Base-by-base conservation (phyloP, 345 rosid species). In the Eucalyptus tenuipes region DNA sequence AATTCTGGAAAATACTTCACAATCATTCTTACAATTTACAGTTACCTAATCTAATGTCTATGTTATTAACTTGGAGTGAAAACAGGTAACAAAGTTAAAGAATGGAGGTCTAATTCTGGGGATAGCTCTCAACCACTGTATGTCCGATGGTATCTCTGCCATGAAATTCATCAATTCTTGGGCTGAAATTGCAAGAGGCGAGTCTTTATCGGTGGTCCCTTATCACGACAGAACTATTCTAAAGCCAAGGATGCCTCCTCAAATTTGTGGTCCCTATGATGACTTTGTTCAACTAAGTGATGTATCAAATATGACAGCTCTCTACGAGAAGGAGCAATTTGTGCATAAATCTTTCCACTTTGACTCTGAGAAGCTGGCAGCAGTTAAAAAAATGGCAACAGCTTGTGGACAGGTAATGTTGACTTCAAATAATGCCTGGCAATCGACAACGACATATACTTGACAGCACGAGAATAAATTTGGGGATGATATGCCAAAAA, bases 71-170 rank as follows among this genome's bases (percentile, higher is more conserved):
- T 84, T 95, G 50, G 86, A 8, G 52, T 45, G n/a, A 49, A 49
- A 45, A 49, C 95, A 95, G 86, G 88, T 95, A 48, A 94, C 97
- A 22, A 90, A 89, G 55, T 93, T 94, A 85, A 71, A 91, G 33
- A 94, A 96, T 53, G 97, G 97, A 17, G 96, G 97, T 37, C 86
- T 95, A 88, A 91, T 94, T 9, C 81, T 95, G 86, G 96, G 93
- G 45, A 93, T 95, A 90, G 93, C 94, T 45, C 91, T 95, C 31
- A 91, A 95, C 75, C 97, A 95, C 88, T 90, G 95, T 2, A 82
- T 93, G 3, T 93, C 94, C 79, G 97, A 95, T 90, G 97, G 97
- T 50, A 93, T 89, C 88, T 95, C 96, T 16, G 95, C 95, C 42
- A 89, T 94, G 88, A 94, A 91, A 82, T 91, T 95, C 88, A 94